Conservation (phyloP, 2,329 filamentous ascomycete genomes). For the Aspergillus quadricinctus region DNA sequence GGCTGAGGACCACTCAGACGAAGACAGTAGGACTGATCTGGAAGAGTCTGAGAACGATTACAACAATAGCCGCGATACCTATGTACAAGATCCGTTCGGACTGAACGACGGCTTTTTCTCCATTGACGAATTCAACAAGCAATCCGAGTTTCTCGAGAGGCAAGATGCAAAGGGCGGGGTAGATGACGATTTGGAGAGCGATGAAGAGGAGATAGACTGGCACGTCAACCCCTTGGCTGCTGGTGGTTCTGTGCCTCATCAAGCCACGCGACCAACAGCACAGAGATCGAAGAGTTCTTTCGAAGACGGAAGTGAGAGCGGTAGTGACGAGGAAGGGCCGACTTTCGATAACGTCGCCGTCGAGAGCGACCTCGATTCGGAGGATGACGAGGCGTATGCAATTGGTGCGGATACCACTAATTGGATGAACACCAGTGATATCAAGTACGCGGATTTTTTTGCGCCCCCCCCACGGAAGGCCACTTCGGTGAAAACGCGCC, state of each 20-base stretch:
- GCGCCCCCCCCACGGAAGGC: conserved; percentile 74
- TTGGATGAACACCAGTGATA: conserved; percentile 73
- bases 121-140: conserved; percentile 94
- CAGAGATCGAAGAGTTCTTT: conserved; percentile 20
- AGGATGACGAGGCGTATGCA: conserved; percentile 54
- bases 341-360: conserved; percentile 78
- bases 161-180: conserved; percentile 75
- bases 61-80: conserved; percentile 45
- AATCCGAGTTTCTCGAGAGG: conserved; percentile 83
- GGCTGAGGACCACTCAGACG: conserved; percentile 4
- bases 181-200: conserved; percentile 68
- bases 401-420: conserved; percentile 57
- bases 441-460: conserved; percentile 93
- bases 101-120: conserved; percentile 98
- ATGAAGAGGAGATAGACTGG: conserved; percentile 84
- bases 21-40: conserved; percentile 19
- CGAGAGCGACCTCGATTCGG: conserved; percentile 59
- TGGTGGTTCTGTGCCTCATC: conserved; percentile 3
- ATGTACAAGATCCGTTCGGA: conserved; percentile 70
- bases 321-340: conserved; percentile 64
- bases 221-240: conserved; percentile 65
- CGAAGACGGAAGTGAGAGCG: conserved; percentile 55
- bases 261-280: conserved; percentile 3
- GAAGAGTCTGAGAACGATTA: conserved; percentile 25
- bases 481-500: conserved; percentile 50